Base-by-base conservation (phyloP, 305 asterid genomes). In the Withania somnifera region DNA sequence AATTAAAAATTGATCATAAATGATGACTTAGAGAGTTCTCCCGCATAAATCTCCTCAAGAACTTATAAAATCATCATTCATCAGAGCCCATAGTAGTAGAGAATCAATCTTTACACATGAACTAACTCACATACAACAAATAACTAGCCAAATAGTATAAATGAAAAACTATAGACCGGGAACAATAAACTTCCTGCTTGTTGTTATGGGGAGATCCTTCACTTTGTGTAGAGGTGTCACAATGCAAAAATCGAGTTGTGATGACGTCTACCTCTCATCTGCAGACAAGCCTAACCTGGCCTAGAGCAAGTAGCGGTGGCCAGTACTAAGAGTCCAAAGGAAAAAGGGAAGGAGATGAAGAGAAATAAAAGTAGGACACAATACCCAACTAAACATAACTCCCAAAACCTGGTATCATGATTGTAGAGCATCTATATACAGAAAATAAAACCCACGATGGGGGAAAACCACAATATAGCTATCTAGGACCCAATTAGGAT, bases 141-240 rank as follows among this genome's bases (percentile, higher is more conserved):
- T 60, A 61, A 54, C 75, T 40, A 79, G 24, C 57, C 22, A 19
- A 34, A 24, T 47, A 45, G 30, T 81, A 45, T 63, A 63, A 63
- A 47, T 50, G 51, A n/a, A 17, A 69, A 53, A 7, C 11, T 13
- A 38, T 53, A 47, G 79, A 73, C 3, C 26, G 24, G 77, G n/a
- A 32, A 81, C 57, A 69, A 22, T 24, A 78, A 60, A 80, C 82
- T 71, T 32, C 15, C 19, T 10, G 54, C 28, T 76, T 50, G 54
- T 69, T 78, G 64, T 20, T 58, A 36, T 13, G 64, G 5, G 56
- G 52, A 67, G 32, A 64, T 52, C 19, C 78, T 87, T 92, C 95
- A 96, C 93, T 96, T 96, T 89, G 99, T 96, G 95, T 96, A 96
- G 71, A 96, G 97, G 77, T n/a, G n/a, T n/a, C n/a, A n/a, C n/a